These are phyloP conservation scores for Penicillium occitanis DNA, from an alignment of 2,329 filamentous ascomycete genomes.

Conservation along the genomic window DNA sequence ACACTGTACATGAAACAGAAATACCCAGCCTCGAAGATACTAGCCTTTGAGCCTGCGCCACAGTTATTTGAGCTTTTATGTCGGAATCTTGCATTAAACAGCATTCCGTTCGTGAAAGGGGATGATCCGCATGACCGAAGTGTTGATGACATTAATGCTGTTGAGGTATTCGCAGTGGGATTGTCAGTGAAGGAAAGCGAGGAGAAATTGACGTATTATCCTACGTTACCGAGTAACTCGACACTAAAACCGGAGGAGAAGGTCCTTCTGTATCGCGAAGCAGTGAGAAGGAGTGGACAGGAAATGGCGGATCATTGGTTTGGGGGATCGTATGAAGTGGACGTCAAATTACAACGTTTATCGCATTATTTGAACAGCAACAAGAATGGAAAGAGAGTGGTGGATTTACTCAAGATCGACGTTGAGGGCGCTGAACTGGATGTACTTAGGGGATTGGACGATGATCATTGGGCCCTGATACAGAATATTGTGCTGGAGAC, in stretches of 20 bases:
- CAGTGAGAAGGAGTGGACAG: slow-evolving; percentile 3
- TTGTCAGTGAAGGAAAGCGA: neutral
- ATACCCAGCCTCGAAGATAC: neutral
- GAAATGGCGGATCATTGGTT: neutral
- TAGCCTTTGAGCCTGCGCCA: slow-evolving; percentile 11
- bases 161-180: neutral
- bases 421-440: slow-evolving; percentile 10
- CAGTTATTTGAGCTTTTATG: neutral
- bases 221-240: slow-evolving; percentile 1
- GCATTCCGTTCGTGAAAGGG: neutral
- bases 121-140: neutral
- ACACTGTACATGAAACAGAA: slow-evolving; percentile 12
- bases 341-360: slow-evolving; percentile 3
- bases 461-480: slow-evolving; percentile 3
- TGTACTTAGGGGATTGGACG: neutral
- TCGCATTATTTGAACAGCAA: neutral
- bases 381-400: neutral
- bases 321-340: neutral
- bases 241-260: slow-evolving; percentile 8
- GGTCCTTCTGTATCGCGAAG: neutral
- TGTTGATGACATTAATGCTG: neutral
- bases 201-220: slow-evolving; percentile 5
- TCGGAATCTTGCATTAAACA: neutral
- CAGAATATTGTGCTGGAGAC: slow-evolving; percentile 4
- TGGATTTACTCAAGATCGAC: slow-evolving; percentile 14